Evolutionary conservation across 106 monocot species (phyloP).

Genomic region (Agapanthus africanus): DNA sequence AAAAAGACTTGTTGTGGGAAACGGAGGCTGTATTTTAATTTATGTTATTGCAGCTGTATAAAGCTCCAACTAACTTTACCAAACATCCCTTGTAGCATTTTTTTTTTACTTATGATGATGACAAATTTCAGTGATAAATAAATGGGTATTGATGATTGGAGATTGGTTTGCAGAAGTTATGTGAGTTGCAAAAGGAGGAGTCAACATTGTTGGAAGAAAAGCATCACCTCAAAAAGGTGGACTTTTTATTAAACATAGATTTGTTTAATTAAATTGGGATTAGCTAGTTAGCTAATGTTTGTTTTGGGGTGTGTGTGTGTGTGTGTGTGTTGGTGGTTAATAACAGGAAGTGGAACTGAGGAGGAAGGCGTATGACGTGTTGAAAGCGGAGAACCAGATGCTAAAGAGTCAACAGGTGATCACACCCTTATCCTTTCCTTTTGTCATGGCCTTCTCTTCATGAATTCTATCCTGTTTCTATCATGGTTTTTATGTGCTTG

Average conservation of each 20-base stretch:
- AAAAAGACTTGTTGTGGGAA: no score
- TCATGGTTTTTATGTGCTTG: constrained; percentile 1
- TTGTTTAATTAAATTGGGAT: background rate
- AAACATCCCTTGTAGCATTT: no score
- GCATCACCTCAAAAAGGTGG: constrained; percentile 3
- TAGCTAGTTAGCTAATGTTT: background rate
- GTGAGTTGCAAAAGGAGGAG: constrained; percentile 10
- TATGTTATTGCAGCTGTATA: no score
- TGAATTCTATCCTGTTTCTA: constrained; percentile 5
- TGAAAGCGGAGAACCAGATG: constrained; percentile 4
- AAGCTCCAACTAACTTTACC: no score
- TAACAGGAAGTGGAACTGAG: constrained; percentile 4
- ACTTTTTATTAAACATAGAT: no score
- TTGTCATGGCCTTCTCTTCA: background rate
- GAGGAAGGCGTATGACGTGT: constrained; percentile 1
- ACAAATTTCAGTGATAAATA: no score
- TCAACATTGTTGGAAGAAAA: constrained; percentile 9
- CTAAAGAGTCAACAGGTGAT: constrained; percentile 16
- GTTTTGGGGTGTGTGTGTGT: no score
- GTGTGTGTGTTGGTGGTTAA: no score
- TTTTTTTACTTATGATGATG: no score
- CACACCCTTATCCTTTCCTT: background rate
- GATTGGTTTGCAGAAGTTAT: constrained; percentile 7
- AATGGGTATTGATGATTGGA: no score
- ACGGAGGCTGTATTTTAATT: no score